A percentile compares a stretch with the other conserved stretches of the same genome.
Evolutionary conservation across 441 rosid species (phyloP).

Genomic region (Corymbia calophylla): DNA sequence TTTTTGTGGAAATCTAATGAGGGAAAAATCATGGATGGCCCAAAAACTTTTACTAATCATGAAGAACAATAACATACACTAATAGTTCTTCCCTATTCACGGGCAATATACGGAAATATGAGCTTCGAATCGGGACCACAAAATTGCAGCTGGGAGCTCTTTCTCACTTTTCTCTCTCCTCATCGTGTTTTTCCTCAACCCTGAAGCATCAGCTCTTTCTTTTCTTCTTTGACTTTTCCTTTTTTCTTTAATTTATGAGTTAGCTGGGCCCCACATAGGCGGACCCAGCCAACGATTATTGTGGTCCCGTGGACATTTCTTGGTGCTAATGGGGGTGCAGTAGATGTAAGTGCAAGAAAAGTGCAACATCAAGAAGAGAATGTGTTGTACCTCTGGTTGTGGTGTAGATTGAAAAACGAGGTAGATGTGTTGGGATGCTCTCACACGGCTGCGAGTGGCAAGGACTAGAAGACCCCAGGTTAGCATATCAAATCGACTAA

Average conservation of each 20-base stretch:
- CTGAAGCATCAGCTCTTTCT: neutral
- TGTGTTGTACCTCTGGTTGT: neutral
- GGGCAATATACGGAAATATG: neutral
- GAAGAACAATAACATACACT: too few relatives aligned
- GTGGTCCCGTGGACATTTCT: neutral
- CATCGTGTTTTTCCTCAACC: neutral
- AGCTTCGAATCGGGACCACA: neutral
- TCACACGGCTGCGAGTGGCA: neutral
- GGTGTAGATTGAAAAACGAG: neutral
- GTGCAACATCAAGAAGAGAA: neutral
- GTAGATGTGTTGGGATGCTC: neutral
- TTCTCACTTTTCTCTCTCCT: neutral
- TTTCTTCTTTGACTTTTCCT: neutral
- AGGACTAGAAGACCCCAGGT: neutral
- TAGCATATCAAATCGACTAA: too few relatives aligned
- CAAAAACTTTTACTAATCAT: neutral
- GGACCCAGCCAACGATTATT: neutral
- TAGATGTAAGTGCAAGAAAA: neutral
- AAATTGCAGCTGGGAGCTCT: neutral
- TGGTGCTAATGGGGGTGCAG: neutral
- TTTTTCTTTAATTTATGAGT: neutral
- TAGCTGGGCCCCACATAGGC: neutral
- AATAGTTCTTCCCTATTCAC: too few relatives aligned
- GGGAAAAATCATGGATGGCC: too few relatives aligned
- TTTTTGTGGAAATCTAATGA: rapidly evolving